Percentiles rank a stretch among this genome's conserved stretches.
Evolutionary conservation across 2,329 filamentous ascomycete genomes (phyloP).

Genomic region (Trichophyton mentagrophytes): DNA sequence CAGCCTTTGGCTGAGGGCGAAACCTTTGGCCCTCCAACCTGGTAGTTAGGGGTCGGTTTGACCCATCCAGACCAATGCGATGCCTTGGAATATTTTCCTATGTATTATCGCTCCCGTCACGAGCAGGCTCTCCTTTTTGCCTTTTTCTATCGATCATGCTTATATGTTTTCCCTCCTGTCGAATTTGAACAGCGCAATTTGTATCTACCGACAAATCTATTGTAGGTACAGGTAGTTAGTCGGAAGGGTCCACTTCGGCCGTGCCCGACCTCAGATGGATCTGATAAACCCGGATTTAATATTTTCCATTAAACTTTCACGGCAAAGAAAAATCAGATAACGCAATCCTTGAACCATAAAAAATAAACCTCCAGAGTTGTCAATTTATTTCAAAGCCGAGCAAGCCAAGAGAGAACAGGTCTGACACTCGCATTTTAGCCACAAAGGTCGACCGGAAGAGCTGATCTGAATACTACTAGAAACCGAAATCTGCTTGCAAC

Average conservation of each 20-base stretch:
- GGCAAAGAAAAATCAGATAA: conserved; percentile 10
- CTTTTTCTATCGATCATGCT: too few relatives aligned
- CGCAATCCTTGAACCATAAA: conserved; percentile 7
- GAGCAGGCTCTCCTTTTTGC: neutral
- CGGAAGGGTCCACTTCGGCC: neutral
- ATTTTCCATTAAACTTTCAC: neutral
- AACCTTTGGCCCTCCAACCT: conserved; percentile 49
- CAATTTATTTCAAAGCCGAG: neutral
- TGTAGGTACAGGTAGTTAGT: neutral
- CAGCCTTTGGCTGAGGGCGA: conserved; percentile 40
- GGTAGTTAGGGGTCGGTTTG: conserved; percentile 22
- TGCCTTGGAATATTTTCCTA: neutral
- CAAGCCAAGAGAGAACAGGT: neutral
- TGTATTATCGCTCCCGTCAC: neutral
- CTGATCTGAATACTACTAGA: neutral
- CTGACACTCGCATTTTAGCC: neutral
- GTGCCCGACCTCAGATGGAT: neutral
- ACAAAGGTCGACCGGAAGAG: neutral
- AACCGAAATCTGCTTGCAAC: neutral
- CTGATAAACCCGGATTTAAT: neutral
- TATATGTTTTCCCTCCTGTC: too few relatives aligned
- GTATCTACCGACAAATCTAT: too few relatives aligned
- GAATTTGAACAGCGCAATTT: too few relatives aligned
- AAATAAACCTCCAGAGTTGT: conserved; percentile 1
- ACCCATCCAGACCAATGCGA: neutral